Percentiles rank a stretch among this genome's conserved stretches.
These are phyloP conservation scores for Ceratobasidium sp. DNA, from an alignment of 1,284 basidiomycete genomes.

Conservation along the genomic window DNA sequence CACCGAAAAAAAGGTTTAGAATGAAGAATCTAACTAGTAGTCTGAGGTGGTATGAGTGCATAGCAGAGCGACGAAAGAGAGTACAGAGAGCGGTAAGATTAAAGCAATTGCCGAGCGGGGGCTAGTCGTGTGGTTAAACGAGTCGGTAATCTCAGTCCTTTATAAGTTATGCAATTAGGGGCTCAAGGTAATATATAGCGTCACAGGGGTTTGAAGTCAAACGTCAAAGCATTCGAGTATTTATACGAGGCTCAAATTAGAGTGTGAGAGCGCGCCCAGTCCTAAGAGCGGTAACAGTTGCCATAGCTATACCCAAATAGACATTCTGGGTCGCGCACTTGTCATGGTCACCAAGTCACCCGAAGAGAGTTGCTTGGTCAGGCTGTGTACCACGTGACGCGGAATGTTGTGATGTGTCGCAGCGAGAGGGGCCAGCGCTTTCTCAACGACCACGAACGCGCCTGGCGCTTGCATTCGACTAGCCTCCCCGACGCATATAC, in stretches of 20 bases:
- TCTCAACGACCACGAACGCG: constrained; percentile 43
- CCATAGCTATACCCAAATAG: constrained; percentile 26
- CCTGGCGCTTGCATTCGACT: constrained; percentile 29
- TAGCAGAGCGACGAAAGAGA: neutral
- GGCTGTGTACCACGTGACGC: constrained; percentile 4
- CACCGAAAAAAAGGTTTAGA: neutral
- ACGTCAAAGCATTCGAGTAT: too few relatives aligned
- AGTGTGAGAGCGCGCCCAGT: neutral
- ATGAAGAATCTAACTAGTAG: neutral
- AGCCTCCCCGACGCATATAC: constrained; percentile 33
- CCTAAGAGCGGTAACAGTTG: neutral
- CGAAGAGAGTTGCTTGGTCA: neutral
- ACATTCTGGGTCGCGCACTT: constrained; percentile 10
- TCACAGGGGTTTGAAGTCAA: too few relatives aligned
- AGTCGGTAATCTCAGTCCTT: neutral
- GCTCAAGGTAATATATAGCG: neutral
- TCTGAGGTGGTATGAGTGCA: neutral
- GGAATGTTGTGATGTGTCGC: constrained; percentile 14
- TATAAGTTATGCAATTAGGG: constrained; percentile 6
- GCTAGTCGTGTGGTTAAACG: neutral
- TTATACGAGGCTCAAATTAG: neutral
- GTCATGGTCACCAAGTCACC: neutral
- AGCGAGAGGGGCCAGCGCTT: constrained; percentile 25
- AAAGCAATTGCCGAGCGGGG: neutral
- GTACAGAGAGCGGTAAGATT: neutral